Evolutionary conservation across 2,329 filamentous ascomycete species (phyloP).

Genomic region (Huntiella moniliformis): DNA sequence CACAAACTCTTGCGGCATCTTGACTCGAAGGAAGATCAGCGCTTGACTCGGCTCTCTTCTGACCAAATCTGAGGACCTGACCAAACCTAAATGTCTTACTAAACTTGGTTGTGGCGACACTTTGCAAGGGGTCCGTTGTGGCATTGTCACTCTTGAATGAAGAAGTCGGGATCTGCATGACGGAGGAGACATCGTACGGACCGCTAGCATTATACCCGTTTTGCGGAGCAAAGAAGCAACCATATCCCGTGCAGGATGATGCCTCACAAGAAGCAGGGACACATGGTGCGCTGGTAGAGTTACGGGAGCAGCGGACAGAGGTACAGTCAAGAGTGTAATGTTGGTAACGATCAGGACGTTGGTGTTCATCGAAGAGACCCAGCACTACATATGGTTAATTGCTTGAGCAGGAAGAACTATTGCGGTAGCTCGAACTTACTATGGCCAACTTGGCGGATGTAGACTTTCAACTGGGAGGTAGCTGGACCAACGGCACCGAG

Average conservation of each 20-base stretch:
- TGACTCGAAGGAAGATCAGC: neutral
- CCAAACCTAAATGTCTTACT: no score
- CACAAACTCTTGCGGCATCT: conserved; percentile 6
- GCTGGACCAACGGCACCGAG: conserved; percentile 2
- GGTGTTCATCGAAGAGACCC: conserved; percentile 7
- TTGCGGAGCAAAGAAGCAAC: conserved; percentile 6
- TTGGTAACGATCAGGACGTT: conserved; percentile 6
- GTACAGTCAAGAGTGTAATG: conserved; percentile 6
- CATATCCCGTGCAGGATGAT: conserved; percentile 9
- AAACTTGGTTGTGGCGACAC: no score
- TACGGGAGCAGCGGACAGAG: conserved; percentile 3
- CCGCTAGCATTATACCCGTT: neutral
- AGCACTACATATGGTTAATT: neutral
- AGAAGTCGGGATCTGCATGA: conserved; percentile 9
- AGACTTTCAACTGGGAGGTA: neutral
- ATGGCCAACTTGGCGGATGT: conserved; percentile 11
- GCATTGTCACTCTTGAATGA: neutral
- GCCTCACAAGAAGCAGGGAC: conserved; percentile 1
- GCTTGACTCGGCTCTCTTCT: neutral
- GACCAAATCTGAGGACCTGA: neutral
- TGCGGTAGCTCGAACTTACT: conserved; percentile 1
- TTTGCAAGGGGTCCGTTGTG: neutral
- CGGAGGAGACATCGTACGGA: conserved; percentile 6
- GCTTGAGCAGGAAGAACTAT: neutral
- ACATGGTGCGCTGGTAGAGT: neutral